Evolutionary conservation across 2,329 filamentous ascomycete species (phyloP).

Genomic region (Aspergillus caelatus): DNA sequence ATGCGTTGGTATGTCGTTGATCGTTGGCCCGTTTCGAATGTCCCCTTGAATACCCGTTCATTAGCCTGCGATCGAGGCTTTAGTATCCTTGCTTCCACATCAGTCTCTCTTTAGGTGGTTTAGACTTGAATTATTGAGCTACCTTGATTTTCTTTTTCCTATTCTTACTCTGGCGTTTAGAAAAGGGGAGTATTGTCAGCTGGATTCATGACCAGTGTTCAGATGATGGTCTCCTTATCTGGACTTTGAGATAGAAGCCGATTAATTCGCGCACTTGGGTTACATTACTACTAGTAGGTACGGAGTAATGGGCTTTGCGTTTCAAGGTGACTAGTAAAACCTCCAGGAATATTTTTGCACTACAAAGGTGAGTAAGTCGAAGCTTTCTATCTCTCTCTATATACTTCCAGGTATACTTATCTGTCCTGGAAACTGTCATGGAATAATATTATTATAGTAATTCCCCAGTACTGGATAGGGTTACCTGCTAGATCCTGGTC

Average conservation of each 20-base stretch:
- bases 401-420: neutral
- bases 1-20: slow-evolving; percentile 6
- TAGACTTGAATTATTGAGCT: neutral
- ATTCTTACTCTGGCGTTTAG: too few relatives aligned
- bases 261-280: neutral
- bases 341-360: neutral
- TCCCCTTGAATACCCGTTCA: slow-evolving; percentile 11
- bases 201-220: slow-evolving; percentile 3
- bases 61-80: neutral
- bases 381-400: neutral
- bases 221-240: neutral
- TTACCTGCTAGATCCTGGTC: neutral
- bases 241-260: neutral
- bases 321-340: neutral
- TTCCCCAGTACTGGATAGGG: neutral
- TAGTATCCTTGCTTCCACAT: slow-evolving; percentile 11
- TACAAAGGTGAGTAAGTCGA: neutral
- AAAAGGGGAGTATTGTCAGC: neutral
- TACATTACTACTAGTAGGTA: neutral
- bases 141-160: neutral
- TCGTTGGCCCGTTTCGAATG: neutral
- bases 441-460: neutral
- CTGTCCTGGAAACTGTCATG: too few relatives aligned
- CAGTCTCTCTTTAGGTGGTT: neutral
- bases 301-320: too few relatives aligned